phyloP scores from a whole-genome alignment of 139 green algal species.

The Tetradesmus obliquus region DNA sequence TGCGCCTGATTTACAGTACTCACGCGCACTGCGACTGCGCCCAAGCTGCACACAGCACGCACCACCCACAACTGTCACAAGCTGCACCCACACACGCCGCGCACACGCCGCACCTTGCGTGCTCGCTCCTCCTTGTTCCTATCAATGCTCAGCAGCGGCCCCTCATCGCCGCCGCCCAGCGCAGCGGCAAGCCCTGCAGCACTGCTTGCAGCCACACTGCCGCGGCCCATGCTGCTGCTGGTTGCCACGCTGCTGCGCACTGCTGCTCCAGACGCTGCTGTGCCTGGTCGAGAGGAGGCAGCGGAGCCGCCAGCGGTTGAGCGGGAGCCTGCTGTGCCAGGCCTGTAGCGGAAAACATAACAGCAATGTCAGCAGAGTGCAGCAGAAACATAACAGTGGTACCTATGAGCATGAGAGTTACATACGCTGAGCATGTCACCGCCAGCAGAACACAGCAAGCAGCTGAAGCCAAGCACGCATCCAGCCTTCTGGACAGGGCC shows the following conservation, averaged over 20 bases:
- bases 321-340: constrained; percentile 3
- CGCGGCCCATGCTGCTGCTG: constrained; percentile 22
- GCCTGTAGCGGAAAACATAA: not conserved
- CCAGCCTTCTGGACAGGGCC: too few species aligned
- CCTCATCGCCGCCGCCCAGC: constrained; percentile 16
- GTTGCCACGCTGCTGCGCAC: constrained; percentile 21
- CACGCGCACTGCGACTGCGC: too few species aligned
- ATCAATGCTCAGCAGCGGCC: constrained; percentile 62
- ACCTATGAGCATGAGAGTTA: not conserved
- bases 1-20: too few species aligned
- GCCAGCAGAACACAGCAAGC: too few species aligned
- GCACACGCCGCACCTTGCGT: constrained; percentile 46
- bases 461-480: too few species aligned
- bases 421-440: too few species aligned
- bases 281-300: constrained; percentile 10
- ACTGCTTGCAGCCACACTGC: not conserved
- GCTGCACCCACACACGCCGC: not conserved
- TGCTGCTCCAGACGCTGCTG: constrained; percentile 8
- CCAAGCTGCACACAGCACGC: not conserved
- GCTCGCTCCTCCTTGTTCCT: constrained; percentile 78
- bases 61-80: not conserved
- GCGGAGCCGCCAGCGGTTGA: not conserved
- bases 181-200: not conserved
- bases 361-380: not conserved
- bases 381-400: not conserved